These are phyloP conservation scores for Fusarium globosum DNA, from an alignment of 2,329 filamentous ascomycete species.

Conservation along the genomic window DNA sequence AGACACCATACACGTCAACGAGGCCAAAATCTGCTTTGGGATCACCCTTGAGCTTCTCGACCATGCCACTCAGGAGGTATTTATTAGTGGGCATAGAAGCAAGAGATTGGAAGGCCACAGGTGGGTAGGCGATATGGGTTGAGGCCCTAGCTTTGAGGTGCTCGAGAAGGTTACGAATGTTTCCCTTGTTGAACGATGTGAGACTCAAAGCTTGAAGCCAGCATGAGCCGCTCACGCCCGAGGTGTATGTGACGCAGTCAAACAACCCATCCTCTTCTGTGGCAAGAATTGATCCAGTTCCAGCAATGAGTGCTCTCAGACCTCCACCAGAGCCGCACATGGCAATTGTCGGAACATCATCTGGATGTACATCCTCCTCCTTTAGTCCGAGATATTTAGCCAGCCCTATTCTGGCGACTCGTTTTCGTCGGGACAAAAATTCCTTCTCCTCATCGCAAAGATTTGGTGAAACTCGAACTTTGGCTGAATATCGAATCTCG, in stretches of 20 bases:
- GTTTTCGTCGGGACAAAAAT: slow-evolving; percentile 76
- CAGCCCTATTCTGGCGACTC: slow-evolving; percentile 76
- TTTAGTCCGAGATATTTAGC: slow-evolving; percentile 84
- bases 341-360: slow-evolving; percentile 92
- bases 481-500: slow-evolving; percentile 84
- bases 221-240: slow-evolving; percentile 94
- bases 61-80: slow-evolving; percentile 84
- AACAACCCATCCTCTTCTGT: slow-evolving; percentile 88
- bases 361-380: slow-evolving; percentile 85
- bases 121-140: slow-evolving; percentile 93
- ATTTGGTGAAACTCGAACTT: slow-evolving; percentile 82
- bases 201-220: slow-evolving; percentile 93
- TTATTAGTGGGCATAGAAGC: slow-evolving; percentile 95
- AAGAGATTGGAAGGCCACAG: slow-evolving; percentile 81
- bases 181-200: slow-evolving; percentile 73
- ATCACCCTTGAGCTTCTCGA: slow-evolving; percentile 90
- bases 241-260: slow-evolving; percentile 94
- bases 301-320: slow-evolving; percentile 87
- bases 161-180: slow-evolving; percentile 76
- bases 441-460: slow-evolving; percentile 85
- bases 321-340: slow-evolving; percentile 96
- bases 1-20: slow-evolving; percentile 90
- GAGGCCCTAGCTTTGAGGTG: slow-evolving; percentile 88
- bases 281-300: slow-evolving; percentile 86
- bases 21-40: slow-evolving; percentile 80